A percentile compares a stretch with the other conserved stretches of the same genome.
phyloP scores from a whole-genome alignment of 306 rosid species.

The Benincasa hispida region DNA sequence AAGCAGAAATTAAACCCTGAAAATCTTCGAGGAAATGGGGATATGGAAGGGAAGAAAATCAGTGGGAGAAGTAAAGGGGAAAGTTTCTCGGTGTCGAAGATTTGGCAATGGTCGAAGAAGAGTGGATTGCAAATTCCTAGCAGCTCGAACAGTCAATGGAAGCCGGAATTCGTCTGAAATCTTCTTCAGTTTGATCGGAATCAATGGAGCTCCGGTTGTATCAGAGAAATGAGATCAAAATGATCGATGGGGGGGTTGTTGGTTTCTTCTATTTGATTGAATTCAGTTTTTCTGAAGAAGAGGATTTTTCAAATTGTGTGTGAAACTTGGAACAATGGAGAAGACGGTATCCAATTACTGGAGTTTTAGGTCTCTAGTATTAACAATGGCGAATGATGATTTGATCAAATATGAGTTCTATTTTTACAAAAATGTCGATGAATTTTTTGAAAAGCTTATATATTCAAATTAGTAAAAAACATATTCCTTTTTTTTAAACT shows the following conservation, averaged over 20 bases:
- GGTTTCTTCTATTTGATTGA: neutral
- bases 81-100: conserved; percentile 89
- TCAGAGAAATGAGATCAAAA: neutral
- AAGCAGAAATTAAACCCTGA: neutral
- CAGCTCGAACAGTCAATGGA: conserved; percentile 22
- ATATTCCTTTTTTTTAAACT: too few relatives aligned
- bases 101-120: conserved; percentile 80
- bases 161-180: neutral
- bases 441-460: too few relatives aligned
- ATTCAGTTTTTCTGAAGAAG: neutral
- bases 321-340: too few relatives aligned
- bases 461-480: too few relatives aligned
- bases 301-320: too few relatives aligned
- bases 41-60: conserved; percentile 54
- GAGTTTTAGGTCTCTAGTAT: too few relatives aligned
- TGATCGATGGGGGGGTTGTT: neutral
- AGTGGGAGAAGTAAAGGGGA: conserved; percentile 35
- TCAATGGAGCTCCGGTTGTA: neutral
- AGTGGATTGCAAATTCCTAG: conserved; percentile 18
- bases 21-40: conserved; percentile 14
- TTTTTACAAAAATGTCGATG: too few relatives aligned
- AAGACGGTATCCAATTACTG: too few relatives aligned
- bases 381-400: too few relatives aligned
- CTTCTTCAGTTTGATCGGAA: too few relatives aligned
- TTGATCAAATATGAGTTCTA: too few relatives aligned